A percentile compares a stretch with the other conserved stretches of the same genome.
These are phyloP conservation scores for Saturnispora besseyi DNA, from an alignment of 805 yeast genomes.

Conservation along the genomic window DNA sequence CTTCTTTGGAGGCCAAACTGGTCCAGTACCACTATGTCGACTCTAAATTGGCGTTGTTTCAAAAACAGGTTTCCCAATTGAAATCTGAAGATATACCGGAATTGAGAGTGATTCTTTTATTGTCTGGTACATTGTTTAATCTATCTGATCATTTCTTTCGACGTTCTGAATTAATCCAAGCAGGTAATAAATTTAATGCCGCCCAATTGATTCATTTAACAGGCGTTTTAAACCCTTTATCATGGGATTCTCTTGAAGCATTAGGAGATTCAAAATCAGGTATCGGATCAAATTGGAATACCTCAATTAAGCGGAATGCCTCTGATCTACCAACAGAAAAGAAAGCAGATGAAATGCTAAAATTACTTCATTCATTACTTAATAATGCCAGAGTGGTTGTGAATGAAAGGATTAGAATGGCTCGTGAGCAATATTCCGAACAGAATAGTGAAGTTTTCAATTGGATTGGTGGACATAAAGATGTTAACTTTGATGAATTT, in stretches of 20 bases:
- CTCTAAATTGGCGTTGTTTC: slow-evolving; percentile 34
- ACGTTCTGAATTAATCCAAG: slow-evolving; percentile 30
- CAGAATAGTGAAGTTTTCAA: slow-evolving; percentile 15
- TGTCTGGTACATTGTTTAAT: slow-evolving; percentile 34
- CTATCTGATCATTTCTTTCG: slow-evolving; percentile 32
- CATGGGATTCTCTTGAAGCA: slow-evolving; percentile 29
- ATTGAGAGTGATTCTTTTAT: slow-evolving; percentile 30
- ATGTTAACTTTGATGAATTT: slow-evolving; percentile 9
- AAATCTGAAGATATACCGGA: slow-evolving; percentile 17
- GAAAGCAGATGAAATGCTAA: slow-evolving; percentile 21
- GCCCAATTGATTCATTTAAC: slow-evolving; percentile 33
- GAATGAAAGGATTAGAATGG: slow-evolving; percentile 18
- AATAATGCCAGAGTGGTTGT: slow-evolving; percentile 24
- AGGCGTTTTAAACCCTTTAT: slow-evolving; percentile 28
- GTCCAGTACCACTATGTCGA: slow-evolving; percentile 51
- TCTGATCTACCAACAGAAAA: slow-evolving; percentile 20
- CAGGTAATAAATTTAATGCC: slow-evolving; percentile 36
- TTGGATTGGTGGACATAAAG: slow-evolving; percentile 6
- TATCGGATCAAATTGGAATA: slow-evolving; percentile 7
- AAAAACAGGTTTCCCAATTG: background rate
- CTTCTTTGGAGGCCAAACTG: slow-evolving; percentile 40
- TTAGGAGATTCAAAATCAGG: slow-evolving; percentile 19
- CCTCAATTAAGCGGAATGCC: background rate
- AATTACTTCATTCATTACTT: slow-evolving; percentile 22
- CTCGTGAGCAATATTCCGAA: slow-evolving; percentile 6